Conservation (phyloP, 345 rosid genomes). For the Syzygium oleosum region DNA sequence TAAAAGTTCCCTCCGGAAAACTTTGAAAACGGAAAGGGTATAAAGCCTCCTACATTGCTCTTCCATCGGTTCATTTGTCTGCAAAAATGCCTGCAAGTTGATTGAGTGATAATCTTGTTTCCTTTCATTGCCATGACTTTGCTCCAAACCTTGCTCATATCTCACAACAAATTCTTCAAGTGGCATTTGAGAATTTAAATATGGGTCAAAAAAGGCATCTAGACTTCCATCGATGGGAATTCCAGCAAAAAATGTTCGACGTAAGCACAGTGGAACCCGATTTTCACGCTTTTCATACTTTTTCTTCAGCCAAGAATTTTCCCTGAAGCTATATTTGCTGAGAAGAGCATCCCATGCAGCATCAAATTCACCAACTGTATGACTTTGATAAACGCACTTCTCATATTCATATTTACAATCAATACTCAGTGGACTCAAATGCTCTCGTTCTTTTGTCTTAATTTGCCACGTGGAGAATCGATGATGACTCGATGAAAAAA, state of each 20-base stretch:
- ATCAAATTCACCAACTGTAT: conserved; percentile 47
- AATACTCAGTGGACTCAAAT: conserved; percentile 34
- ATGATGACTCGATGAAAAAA: conserved; percentile 73
- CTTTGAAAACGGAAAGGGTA: conserved; percentile 56
- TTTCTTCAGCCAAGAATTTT: conserved; percentile 57
- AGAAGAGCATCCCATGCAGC: conserved; percentile 46
- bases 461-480: conserved; percentile 78
- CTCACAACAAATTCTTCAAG: conserved; percentile 46
- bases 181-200: conserved; percentile 41
- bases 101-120: conserved; percentile 70
- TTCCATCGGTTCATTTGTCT: conserved; percentile 71
- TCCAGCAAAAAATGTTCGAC: conserved; percentile 64
- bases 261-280: conserved; percentile 64
- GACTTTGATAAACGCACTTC: conserved; percentile 60
- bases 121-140: conserved; percentile 61
- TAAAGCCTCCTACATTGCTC: conserved; percentile 68
- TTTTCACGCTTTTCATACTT: conserved; percentile 57
- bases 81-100: conserved; percentile 51
- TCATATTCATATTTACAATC: conserved; percentile 63
- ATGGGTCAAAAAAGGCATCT: conserved; percentile 52
- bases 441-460: conserved; percentile 50
- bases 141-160: conserved; percentile 59
- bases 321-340: conserved; percentile 46
- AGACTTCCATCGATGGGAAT: conserved; percentile 40
- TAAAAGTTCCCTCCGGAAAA: conserved; percentile 68